These are phyloP conservation scores for Clitopilus passeckerianus DNA, from an alignment of 768 basidiomycete genomes.

Conservation along the genomic window DNA sequence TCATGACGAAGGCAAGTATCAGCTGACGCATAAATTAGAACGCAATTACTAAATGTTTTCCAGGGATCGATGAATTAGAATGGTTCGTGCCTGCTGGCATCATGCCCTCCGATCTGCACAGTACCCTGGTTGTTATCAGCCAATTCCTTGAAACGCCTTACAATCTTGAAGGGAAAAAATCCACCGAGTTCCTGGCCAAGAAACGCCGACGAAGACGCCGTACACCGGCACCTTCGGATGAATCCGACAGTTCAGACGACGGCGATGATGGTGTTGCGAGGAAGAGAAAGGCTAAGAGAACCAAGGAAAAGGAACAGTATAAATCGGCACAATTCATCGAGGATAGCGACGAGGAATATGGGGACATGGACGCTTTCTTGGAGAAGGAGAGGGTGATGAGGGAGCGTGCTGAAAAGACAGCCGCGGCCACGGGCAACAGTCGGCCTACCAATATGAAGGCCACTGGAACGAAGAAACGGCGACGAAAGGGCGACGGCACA, in stretches of 20 bases:
- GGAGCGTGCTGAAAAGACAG: conserved; percentile 43
- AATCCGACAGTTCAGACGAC: conserved; percentile 36
- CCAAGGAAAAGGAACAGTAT: conserved; percentile 56
- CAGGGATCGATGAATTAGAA: conserved; percentile 68
- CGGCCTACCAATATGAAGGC: conserved; percentile 51
- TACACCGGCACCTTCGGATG: conserved; percentile 32
- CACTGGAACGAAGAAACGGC: conserved; percentile 42
- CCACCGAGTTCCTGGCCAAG: conserved; percentile 65
- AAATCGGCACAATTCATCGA: conserved; percentile 90
- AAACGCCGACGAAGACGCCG: conserved; percentile 53
- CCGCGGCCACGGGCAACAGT: conserved; percentile 33
- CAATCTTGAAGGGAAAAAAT: conserved; percentile 74
- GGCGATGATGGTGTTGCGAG: conserved; percentile 29
- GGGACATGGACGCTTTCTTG: conserved; percentile 79
- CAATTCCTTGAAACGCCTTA: conserved; percentile 82
- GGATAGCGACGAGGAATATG: conserved; percentile 84
- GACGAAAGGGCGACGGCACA: conserved; percentile 32
- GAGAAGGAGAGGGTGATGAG: conserved; percentile 64
- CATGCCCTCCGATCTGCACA: conserved; percentile 60
- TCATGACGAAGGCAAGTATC: conserved; percentile 54
- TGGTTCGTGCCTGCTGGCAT: conserved; percentile 84
- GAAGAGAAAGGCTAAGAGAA: conserved; percentile 59
- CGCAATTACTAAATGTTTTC: conserved; percentile 5
- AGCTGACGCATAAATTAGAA: neutral
- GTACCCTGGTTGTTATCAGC: conserved; percentile 69